Evolutionary conservation across 768 basidiomycete genomes (phyloP).

Genomic region (Boletus edulis): DNA sequence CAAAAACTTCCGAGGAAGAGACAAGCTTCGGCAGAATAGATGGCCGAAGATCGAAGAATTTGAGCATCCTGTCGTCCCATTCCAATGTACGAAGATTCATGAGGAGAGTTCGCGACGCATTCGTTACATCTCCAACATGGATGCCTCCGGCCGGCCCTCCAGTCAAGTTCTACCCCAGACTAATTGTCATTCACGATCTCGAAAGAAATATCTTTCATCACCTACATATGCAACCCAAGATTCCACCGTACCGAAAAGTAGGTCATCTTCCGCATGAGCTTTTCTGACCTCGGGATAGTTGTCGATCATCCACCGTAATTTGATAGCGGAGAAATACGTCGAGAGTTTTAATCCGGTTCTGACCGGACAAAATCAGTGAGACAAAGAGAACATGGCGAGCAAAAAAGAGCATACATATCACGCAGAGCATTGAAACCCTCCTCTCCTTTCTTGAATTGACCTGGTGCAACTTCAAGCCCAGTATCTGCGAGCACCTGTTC

Average conservation of each 20-base stretch:
- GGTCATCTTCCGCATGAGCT: conserved; percentile 78
- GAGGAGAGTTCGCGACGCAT: conserved; percentile 94
- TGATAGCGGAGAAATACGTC: conserved; percentile 97
- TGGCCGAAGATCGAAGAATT: conserved; percentile 79
- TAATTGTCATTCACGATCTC: background rate
- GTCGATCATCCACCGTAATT: conserved; percentile 96
- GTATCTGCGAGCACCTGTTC: conserved; percentile 66
- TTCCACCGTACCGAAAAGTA: conserved; percentile 94
- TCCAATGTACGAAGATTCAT: conserved; percentile 77
- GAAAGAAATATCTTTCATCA: conserved; percentile 10
- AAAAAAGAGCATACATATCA: conserved; percentile 52
- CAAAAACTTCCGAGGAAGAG: conserved; percentile 92
- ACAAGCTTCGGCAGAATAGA: conserved; percentile 85
- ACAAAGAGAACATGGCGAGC: background rate
- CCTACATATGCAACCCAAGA: conserved; percentile 91
- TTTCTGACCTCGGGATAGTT: conserved; percentile 70
- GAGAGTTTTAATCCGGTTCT: conserved; percentile 94
- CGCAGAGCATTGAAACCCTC: conserved; percentile 66
- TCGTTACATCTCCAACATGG: conserved; percentile 91
- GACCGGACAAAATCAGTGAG: background rate
- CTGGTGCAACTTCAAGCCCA: conserved; percentile 71
- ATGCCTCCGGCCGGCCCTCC: conserved; percentile 68
- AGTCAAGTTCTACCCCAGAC: conserved; percentile 63
- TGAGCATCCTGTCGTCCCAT: conserved; percentile 81
- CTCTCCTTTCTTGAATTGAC: conserved; percentile 65